phyloP scores from a whole-genome alignment of 345 rosid species.

The thale cress (Arabidopsis thaliana) region DNA sequence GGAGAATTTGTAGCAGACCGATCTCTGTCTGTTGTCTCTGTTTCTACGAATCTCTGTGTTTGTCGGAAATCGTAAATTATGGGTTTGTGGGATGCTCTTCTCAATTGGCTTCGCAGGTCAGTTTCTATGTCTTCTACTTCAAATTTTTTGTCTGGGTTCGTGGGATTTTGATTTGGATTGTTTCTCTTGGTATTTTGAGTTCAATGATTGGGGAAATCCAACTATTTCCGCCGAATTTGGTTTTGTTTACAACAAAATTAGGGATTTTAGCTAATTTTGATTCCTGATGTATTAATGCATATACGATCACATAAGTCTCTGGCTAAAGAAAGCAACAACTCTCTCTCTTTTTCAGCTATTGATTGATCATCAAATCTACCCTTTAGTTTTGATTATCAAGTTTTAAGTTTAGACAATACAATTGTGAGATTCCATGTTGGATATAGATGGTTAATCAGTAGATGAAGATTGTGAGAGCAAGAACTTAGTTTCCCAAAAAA shows the following conservation, averaged over 20 bases:
- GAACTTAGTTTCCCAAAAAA: no score
- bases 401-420: conserved; percentile 12
- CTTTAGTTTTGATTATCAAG: neutral
- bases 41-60: conserved; percentile 37
- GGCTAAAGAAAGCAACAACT: neutral
- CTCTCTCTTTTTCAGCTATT: neutral
- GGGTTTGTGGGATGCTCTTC: conserved; percentile 78
- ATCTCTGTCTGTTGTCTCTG: conserved; percentile 29
- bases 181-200: conserved; percentile 17
- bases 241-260: conserved; percentile 3
- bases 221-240: neutral
- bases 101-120: conserved; percentile 84
- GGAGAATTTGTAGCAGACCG: conserved; percentile 43
- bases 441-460: conserved; percentile 11
- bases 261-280: neutral
- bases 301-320: conserved; percentile 19
- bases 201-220: neutral
- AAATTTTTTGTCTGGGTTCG: neutral
- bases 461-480: neutral
- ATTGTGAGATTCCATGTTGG: conserved; percentile 1
- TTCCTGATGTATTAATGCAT: neutral
- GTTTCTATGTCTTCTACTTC: neutral
- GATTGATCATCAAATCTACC: conserved; percentile 1
- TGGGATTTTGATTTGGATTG: neutral
- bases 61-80: conserved; percentile 44